These are phyloP conservation scores for Kingdonia uniflora DNA, from an alignment of 164 flowering plant species.

Conservation along the genomic window DNA sequence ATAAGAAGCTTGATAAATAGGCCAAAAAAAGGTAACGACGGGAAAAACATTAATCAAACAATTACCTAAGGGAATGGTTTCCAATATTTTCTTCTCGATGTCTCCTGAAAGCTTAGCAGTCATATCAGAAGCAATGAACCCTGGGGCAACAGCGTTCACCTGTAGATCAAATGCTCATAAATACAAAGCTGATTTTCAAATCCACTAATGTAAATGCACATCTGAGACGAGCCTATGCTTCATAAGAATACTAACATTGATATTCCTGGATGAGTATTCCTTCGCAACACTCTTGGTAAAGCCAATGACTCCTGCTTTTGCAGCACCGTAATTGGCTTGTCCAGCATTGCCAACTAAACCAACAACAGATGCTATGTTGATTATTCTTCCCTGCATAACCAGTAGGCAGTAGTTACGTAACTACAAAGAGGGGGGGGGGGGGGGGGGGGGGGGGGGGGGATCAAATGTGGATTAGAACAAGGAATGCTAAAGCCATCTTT, in stretches of 20 bases:
- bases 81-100: slow-evolving; percentile 70
- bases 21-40: background rate
- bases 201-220: background rate
- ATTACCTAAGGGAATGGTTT: slow-evolving; percentile 82
- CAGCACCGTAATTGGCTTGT: slow-evolving; percentile 97
- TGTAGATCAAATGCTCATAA: slow-evolving; percentile 12
- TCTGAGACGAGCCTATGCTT: background rate
- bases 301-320: slow-evolving; percentile 98
- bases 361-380: slow-evolving; percentile 91
- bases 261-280: slow-evolving; percentile 82
- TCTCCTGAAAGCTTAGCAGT: slow-evolving; percentile 83
- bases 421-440: too few species aligned
- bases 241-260: slow-evolving; percentile 46
- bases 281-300: slow-evolving; percentile 83
- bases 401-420: background rate
- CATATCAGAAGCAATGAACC: slow-evolving; percentile 97
- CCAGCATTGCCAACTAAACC: slow-evolving; percentile 86
- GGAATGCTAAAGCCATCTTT: too few species aligned
- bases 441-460: too few species aligned
- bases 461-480: too few species aligned
- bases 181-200: background rate
- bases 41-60: background rate
- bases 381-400: slow-evolving; percentile 70
- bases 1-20: background rate
- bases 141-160: slow-evolving; percentile 97